Evolutionary conservation across 2,329 filamentous ascomycete genomes (phyloP), one percentile per base, ranked within the genome.

Genomic region (Biscogniauxia mediterranea): DNA sequence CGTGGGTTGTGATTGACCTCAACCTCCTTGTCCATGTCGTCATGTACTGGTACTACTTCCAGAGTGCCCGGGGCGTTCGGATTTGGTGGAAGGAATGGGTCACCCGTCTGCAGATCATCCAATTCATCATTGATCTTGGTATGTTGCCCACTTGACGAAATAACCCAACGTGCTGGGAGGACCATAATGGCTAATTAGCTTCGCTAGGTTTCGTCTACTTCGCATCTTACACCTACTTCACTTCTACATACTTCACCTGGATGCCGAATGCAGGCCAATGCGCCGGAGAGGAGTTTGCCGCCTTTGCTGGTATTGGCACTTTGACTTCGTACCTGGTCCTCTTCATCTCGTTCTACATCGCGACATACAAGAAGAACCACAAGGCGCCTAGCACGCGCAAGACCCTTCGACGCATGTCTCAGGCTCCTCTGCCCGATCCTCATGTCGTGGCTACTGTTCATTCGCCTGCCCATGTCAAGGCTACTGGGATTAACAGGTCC

Each of bases 11-110:
- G 65, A 98, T 98, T 76, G 89, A 87, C 58, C 87, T 98, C 71
- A 98, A 98, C 85, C 81, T 98, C 74, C 87, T 87, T 66, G 94
- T 98, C 59, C 94, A 98, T 81, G 94, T 98, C 61, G 91, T 97
- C 76, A 98, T 98, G 94, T 98, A 98, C 89, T 97, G 93, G 93
- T 98, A 98, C 88, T 98, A 98, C 87, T 98, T 98, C 89, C 94
- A 98, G 85, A 94, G 92, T 74, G 93, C 94, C 59, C 93, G 94
- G 70, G 95, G 95, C 70, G 87, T 98, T 78, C 89, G 89, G 73
- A 95, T 97, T 80, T 97, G 93, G 93, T 98, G 94, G 94, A 98
- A 98, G 90, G 92, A 97, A 81, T 98, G 94, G 90, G 96, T 98
- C 76, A 98, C 94, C 71, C 91, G 93, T 75, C 90, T 97, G 74